These are phyloP conservation scores for Sporothrix mexicana DNA, from an alignment of 2,329 filamentous ascomycete genomes.

Conservation along the genomic window DNA sequence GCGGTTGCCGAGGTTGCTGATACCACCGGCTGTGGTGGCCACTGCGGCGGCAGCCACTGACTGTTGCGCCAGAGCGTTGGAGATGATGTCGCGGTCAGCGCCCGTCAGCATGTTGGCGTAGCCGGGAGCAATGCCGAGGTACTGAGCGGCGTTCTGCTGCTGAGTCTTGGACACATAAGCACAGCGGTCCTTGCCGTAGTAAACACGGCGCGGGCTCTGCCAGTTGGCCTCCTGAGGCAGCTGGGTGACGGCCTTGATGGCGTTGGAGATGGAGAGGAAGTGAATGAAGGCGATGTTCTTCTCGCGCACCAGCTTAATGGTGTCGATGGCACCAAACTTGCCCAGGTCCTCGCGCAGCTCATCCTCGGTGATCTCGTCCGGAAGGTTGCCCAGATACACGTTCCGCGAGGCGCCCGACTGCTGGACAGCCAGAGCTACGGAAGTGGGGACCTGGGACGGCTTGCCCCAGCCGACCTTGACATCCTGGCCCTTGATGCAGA, in stretches of 20 bases:
- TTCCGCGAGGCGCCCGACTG: constrained; percentile 97
- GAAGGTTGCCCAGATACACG: constrained; percentile 92
- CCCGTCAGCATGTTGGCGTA: constrained; percentile 97
- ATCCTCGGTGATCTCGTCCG: constrained; percentile 88
- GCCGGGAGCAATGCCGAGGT: constrained; percentile 93
- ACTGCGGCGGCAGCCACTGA: constrained; percentile 96
- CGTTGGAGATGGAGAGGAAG: constrained; percentile 95
- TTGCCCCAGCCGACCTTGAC: constrained; percentile 99
- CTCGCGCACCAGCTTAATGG: constrained; percentile 95
- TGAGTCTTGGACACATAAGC: constrained; percentile 99
- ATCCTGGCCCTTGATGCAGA: constrained; percentile 97
- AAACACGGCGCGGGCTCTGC: constrained; percentile 93
- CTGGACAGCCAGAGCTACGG: constrained; percentile 95
- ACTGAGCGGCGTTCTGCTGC: constrained; percentile 98
- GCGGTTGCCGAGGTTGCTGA: constrained; percentile 95
- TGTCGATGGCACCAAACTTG: constrained; percentile 96
- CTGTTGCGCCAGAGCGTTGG: constrained; percentile 93
- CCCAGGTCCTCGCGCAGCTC: constrained; percentile 92
- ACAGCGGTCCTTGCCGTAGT: constrained; percentile 98
- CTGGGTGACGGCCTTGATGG: constrained; percentile 96
- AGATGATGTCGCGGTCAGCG: constrained; percentile 94
- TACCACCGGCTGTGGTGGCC: constrained; percentile 92
- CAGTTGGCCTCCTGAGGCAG: constrained; percentile 96
- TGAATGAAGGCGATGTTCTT: constrained; percentile 98
- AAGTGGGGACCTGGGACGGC: constrained; percentile 95